Evolutionary conservation across 768 basidiomycete species (phyloP), one percentile per base, ranked within the genome.

Genomic region (Rubroboletus pulcherrimus): DNA sequence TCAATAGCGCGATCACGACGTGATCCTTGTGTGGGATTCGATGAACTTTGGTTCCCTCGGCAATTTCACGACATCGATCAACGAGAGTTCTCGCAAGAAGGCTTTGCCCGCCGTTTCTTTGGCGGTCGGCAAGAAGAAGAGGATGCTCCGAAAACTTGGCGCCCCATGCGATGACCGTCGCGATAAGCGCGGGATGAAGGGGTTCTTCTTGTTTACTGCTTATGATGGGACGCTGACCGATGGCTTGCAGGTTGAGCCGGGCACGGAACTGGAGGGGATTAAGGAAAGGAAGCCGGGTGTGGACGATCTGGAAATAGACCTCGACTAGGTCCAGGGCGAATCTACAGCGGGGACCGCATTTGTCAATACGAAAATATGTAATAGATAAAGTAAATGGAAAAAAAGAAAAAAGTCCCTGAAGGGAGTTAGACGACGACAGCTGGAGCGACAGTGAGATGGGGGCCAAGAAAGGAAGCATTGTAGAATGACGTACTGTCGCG

Each of bases 81-180:
- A 93, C 84, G 34, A 96, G 73, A 1, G 86, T 75, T 71, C 85
- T 89, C 4, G 91, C 89, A 7, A 98, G 74, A 37, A 83, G 69
- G 70, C 93, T 93, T 66, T 91, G 87, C 7, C 84, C 83, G 44
- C 78, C 75, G 47, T 82, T 84, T 55, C 84, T 83, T 49, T 81
- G 76, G 41, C 93, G 81, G 74, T 96, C 94, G 34, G 84, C 82
- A 21, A 86, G 79, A 45, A 97, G 83, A 57, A 93, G 73, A 0
- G 89, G 86, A 66, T 96, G 91, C 64, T 97, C 94, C 4, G 92
- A 93, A 70, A 96, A 96, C 63, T 93, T 93, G 37, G 91, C 86
- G 30, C 94, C 94, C 88, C 90, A 95, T 0, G 93, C 91, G 50
- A 97, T 75, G 9, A 94, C 87, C 1, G 89, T 87, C 7, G 94